Conservation (phyloP, 225 moss, liverwort and hornwort genomes). For the Marchantia polymorpha region DNA sequence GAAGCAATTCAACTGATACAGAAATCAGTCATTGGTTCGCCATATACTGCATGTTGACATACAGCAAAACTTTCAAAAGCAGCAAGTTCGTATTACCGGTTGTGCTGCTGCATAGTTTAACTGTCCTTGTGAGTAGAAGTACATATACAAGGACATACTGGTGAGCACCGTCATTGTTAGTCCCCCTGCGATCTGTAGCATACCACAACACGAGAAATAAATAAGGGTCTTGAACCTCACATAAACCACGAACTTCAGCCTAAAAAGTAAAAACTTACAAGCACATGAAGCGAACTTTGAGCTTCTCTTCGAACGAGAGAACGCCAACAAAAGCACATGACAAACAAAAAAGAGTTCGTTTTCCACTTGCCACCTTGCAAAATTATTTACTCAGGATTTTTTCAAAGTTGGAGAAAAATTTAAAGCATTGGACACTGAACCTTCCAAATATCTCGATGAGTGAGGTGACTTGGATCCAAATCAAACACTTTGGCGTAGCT, state of each 20-base stretch:
- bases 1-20: background rate
- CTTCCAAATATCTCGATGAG: constrained; percentile 73
- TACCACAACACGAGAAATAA: background rate
- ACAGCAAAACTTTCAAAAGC: background rate
- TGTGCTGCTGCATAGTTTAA: constrained; percentile 66
- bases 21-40: background rate
- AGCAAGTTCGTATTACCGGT: constrained; percentile 47
- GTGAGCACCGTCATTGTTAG: constrained; percentile 65
- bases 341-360: background rate
- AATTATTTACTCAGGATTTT: background rate
- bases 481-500: constrained; percentile 71
- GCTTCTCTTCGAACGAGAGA: too few species aligned
- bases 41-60: background rate
- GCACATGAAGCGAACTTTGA: too few species aligned
- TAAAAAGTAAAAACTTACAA: background rate
- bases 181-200: constrained; percentile 61
- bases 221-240: background rate
- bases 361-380: background rate
- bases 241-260: background rate
- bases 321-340: background rate
- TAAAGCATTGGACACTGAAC: constrained; percentile 16
- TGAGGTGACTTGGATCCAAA: constrained; percentile 59
- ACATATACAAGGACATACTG: constrained; percentile 73
- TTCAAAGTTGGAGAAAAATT: background rate
- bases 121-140: constrained; percentile 64